These are phyloP conservation scores for Dictyophora rubrovolvata DNA, from an alignment of 768 basidiomycete species.

Conservation along the genomic window DNA sequence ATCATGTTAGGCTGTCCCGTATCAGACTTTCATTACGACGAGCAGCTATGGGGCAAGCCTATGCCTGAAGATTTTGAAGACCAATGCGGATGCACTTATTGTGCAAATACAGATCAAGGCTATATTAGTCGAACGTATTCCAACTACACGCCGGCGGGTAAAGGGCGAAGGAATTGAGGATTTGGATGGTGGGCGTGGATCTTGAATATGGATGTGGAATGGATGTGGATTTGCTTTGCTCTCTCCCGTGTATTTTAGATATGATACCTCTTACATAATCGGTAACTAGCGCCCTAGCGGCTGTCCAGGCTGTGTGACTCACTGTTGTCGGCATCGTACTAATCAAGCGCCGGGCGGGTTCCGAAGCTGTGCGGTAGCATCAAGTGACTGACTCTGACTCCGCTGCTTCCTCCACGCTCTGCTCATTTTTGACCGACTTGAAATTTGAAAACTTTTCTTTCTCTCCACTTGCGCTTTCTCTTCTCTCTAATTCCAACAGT, in stretches of 20 bases:
- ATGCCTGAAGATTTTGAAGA: constrained; percentile 2
- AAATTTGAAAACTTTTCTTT: neutral
- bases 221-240: neutral
- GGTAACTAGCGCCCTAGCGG: neutral
- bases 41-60: neutral
- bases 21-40: neutral
- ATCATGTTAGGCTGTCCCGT: constrained; percentile 4
- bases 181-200: neutral
- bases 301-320: neutral
- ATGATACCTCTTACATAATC: no score
- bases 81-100: constrained; percentile 7
- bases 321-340: neutral
- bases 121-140: constrained; percentile 6
- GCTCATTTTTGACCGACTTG: neutral
- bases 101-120: neutral
- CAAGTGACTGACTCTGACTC: neutral
- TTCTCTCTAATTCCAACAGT: neutral
- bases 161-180: neutral
- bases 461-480: no score
- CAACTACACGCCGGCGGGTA: constrained; percentile 1
- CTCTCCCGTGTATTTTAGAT: neutral
- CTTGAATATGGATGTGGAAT: neutral
- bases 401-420: neutral
- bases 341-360: neutral
- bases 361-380: neutral